Evolutionary conservation across 83 land plant species (phyloP), one percentile per base, ranked within the genome.

Genomic region (Picea engelmannii): DNA sequence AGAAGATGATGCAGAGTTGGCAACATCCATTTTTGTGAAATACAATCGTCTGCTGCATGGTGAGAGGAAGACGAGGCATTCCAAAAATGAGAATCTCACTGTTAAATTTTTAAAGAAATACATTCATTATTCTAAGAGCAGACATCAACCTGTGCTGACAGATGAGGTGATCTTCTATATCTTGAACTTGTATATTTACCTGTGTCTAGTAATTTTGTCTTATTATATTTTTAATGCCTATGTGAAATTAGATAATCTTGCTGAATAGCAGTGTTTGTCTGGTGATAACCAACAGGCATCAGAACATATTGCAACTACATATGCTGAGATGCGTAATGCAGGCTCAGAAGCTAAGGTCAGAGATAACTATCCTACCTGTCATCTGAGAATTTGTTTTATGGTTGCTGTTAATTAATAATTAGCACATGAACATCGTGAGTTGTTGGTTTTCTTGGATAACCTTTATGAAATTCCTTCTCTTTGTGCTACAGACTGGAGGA

Each of bases 51-150:
- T 95, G 76, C 90, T 96, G 64, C 99, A 96, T 90, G 99, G 99
- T 21, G 92, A 88, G 82, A 94, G 82, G 83, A 84, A 85, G 68
- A 87, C 85, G 12, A 89, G 87, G 73, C 85, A 88, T 35, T 84
- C 69, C 25, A 94, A 92, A 78, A 83, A 86, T 71, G 96, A 98
- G 78, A 93, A 80, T 15, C 90, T 98, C 4, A 96, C 97, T 68
- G 89, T 92, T 76, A 94, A 94, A 77, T 98, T 98, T 79, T 88
- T 98, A 61, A 98, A 98, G 89, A 98, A 98, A 84, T 98, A 92
- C 80, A 96, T 98, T 66, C 96, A 94, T 80, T 98, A 98, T 92
- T 95, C 99, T 25, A 98, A 98, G 87, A 87, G 90, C 80, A 91
- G 94, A 75, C 84, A 90, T 78, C 89, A 92, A 65, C 99, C 99